A percentile compares a stretch with the other conserved stretches of the same genome.
phyloP scores from a whole-genome alignment of 2,329 filamentous ascomycete genomes.

The Cercospora sp. region DNA sequence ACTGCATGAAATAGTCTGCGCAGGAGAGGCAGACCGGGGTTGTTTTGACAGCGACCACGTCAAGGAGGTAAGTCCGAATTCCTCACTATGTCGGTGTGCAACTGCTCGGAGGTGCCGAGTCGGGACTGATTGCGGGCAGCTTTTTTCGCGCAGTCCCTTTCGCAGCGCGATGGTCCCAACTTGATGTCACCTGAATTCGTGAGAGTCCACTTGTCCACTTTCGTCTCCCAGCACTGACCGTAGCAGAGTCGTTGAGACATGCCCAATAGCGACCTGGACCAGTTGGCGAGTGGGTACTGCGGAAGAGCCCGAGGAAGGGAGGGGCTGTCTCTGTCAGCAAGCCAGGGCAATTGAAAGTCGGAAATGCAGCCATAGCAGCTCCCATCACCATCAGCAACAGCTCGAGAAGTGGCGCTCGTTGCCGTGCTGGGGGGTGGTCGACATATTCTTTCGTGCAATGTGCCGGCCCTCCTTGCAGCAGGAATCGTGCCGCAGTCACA shows the following conservation, averaged over 20 bases:
- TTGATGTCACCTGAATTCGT: background rate
- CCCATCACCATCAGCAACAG: background rate
- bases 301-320: background rate
- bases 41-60: background rate
- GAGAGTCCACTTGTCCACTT: background rate
- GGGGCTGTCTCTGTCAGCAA: background rate
- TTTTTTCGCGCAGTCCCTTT: background rate
- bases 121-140: background rate
- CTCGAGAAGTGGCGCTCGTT: background rate
- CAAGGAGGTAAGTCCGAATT: constrained; percentile 1
- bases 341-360: background rate
- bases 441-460: background rate
- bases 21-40: constrained; percentile 2
- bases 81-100: background rate
- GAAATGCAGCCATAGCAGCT: background rate
- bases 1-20: background rate
- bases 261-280: background rate
- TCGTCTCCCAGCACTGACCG: background rate
- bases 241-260: background rate
- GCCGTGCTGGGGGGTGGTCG: background rate
- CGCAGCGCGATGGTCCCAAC: background rate
- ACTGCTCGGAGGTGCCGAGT: background rate
- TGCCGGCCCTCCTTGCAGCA: background rate
- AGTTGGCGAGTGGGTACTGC: background rate
- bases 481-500: background rate